These are phyloP conservation scores for Skeletonema potamos DNA, from an alignment of 108 stramenopile genomes.

Conservation along the genomic window DNA sequence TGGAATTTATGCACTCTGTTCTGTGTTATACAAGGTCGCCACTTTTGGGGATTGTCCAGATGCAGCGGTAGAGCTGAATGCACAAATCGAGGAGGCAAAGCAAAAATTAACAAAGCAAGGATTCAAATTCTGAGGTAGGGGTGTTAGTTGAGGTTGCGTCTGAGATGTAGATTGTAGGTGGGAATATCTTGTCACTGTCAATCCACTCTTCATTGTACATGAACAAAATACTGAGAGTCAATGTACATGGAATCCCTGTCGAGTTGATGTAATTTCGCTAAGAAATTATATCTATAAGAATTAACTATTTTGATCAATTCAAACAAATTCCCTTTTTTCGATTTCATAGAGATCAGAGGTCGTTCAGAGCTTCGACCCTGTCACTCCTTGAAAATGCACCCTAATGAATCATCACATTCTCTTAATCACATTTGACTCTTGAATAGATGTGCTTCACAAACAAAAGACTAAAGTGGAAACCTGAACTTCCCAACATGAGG, in stretches of 20 bases:
- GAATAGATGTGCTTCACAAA: slow-evolving; percentile 97
- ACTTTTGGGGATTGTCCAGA: slow-evolving; percentile 72
- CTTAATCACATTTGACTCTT: slow-evolving; percentile 92
- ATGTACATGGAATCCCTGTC: no score
- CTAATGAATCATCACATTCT: neutral
- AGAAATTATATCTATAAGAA: neutral
- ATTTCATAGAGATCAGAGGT: neutral
- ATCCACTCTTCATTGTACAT: no score
- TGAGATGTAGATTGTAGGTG: no score
- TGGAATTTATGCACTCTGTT: slow-evolving; percentile 65
- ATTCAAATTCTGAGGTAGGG: slow-evolving; percentile 16
- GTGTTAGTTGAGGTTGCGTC: no score
- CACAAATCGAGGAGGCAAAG: slow-evolving; percentile 69
- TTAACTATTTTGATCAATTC: neutral
- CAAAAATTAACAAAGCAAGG: slow-evolving; percentile 59
- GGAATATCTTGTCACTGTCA: neutral
- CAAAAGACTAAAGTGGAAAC: slow-evolving; percentile 89
- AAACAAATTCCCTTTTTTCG: neutral
- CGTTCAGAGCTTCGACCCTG: neutral
- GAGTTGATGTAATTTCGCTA: neutral
- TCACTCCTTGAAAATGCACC: neutral
- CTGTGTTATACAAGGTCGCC: slow-evolving; percentile 48
- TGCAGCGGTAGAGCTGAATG: slow-evolving; percentile 61
- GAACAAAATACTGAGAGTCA: no score
- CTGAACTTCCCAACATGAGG: slow-evolving; percentile 95